Evolutionary conservation across 495 filamentous ascomycete species (phyloP).

Genomic region (Penicillium desertorum): DNA sequence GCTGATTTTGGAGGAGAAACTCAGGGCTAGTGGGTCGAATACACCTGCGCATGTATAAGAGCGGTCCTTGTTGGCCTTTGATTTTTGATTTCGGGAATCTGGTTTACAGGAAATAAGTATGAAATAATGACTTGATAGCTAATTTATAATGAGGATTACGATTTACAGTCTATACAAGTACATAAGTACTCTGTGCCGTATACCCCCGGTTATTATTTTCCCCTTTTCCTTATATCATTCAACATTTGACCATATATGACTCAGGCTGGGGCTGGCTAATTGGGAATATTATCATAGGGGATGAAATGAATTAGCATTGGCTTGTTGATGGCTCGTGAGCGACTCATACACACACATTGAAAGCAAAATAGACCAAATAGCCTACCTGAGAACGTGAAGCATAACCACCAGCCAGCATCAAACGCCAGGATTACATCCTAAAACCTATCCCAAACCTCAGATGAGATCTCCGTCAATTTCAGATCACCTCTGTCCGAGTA

Average conservation of each 20-base stretch:
- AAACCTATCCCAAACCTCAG: not conserved
- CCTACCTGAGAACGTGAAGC: not conserved
- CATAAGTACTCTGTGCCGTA: too few relatives aligned
- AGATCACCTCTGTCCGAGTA: not conserved
- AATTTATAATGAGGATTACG: slow-evolving; percentile 4
- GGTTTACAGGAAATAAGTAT: not conserved
- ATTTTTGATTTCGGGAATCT: not conserved
- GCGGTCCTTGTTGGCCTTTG: not conserved
- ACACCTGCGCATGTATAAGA: slow-evolving; percentile 22
- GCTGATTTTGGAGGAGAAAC: slow-evolving; percentile 29
- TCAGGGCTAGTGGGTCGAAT: slow-evolving; percentile 17
- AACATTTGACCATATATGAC: not conserved
- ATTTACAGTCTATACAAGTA: not conserved
- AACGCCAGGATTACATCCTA: not conserved
- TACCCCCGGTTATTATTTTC: not conserved
- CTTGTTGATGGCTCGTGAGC: not conserved
- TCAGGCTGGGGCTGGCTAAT: not conserved
- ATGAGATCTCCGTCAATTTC: not conserved
- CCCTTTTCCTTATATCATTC: not conserved
- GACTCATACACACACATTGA: not conserved
- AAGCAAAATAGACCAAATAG: not conserved
- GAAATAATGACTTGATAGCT: not conserved
- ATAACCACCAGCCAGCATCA: not conserved
- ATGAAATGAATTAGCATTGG: not conserved
- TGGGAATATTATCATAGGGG: not conserved